These are phyloP conservation scores for Aristolochia fimbriata DNA, from an alignment of 164 flowering plant species.

Conservation along the genomic window DNA sequence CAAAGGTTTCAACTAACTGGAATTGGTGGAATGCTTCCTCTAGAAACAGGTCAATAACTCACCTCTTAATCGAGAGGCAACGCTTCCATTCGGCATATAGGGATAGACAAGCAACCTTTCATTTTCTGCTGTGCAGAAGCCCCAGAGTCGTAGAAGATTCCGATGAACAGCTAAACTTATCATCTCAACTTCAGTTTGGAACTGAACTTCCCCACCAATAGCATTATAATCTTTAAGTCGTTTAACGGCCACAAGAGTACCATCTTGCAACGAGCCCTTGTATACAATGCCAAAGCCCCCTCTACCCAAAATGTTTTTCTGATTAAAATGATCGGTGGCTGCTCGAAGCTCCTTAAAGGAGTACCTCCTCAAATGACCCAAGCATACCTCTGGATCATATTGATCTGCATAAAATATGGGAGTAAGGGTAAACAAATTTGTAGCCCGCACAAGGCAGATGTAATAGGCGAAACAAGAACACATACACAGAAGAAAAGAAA, in stretches of 20 bases:
- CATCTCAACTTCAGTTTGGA: conserved; percentile 81
- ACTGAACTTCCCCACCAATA: conserved; percentile 68
- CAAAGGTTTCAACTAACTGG: no score
- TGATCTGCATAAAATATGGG: conserved; percentile 43
- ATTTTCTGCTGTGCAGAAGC: conserved; percentile 61
- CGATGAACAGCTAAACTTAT: conserved; percentile 85
- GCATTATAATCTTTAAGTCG: conserved; percentile 68
- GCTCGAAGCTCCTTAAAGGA: conserved; percentile 68
- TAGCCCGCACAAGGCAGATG: background rate
- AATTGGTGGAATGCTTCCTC: no score
- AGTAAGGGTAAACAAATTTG: background rate
- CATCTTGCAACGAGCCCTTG: conserved; percentile 65
- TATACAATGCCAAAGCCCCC: conserved; percentile 85
- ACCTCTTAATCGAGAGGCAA: conserved; percentile 67
- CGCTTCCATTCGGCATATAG: conserved; percentile 85
- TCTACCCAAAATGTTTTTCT: conserved; percentile 64
- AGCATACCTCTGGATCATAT: conserved; percentile 62
- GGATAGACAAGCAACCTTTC: conserved; percentile 76
- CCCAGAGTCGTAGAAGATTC: conserved; percentile 67
- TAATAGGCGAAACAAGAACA: background rate
- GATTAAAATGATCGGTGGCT: conserved; percentile 67
- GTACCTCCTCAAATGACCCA: conserved; percentile 69
- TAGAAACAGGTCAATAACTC: background rate
- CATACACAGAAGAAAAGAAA: background rate
- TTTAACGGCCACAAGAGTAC: conserved; percentile 66